A percentile compares a stretch with the other conserved stretches of the same genome.
These are phyloP conservation scores for Suillus fuscotomentosus DNA, from an alignment of 768 basidiomycete genomes.

Conservation along the genomic window DNA sequence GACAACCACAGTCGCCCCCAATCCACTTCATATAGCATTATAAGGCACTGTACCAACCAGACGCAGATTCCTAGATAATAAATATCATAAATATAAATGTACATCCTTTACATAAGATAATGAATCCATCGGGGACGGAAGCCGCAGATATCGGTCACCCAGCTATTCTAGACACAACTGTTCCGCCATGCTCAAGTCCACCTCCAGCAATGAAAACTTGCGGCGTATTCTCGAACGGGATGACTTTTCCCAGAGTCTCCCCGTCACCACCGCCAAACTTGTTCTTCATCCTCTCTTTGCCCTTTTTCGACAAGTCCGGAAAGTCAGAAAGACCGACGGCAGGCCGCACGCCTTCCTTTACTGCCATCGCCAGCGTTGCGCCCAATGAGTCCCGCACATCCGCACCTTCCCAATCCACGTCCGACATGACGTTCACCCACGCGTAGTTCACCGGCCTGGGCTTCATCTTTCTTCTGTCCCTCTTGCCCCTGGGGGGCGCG, in stretches of 20 bases:
- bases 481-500: conserved; percentile 22
- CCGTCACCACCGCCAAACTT: conserved; percentile 11
- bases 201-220: conserved; percentile 26
- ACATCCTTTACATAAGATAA: too few species aligned
- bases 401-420: conserved; percentile 81
- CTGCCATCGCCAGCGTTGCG: conserved; percentile 38
- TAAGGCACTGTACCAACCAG: too few species aligned
- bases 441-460: conserved; percentile 64
- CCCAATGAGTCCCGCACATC: conserved; percentile 58
- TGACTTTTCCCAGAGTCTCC: conserved; percentile 23
- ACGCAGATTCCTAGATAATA: too few species aligned
- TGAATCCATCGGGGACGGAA: too few species aligned
- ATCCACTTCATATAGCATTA: too few species aligned
- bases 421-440: conserved; percentile 79
- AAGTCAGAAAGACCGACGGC: conserved; percentile 23
- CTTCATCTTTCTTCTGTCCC: conserved; percentile 34
- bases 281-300: conserved; percentile 30
- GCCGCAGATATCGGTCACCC: conserved; percentile 7
- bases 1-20: too few species aligned
- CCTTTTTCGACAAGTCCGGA: conserved; percentile 6
- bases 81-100: too few species aligned
- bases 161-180: conserved; percentile 35
- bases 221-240: conserved; percentile 37
- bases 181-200: conserved; percentile 31
- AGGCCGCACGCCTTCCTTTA: conserved; percentile 32